Conservation (phyloP, 2,329 filamentous ascomycete genomes). For the Geosmithia morbida region DNA sequence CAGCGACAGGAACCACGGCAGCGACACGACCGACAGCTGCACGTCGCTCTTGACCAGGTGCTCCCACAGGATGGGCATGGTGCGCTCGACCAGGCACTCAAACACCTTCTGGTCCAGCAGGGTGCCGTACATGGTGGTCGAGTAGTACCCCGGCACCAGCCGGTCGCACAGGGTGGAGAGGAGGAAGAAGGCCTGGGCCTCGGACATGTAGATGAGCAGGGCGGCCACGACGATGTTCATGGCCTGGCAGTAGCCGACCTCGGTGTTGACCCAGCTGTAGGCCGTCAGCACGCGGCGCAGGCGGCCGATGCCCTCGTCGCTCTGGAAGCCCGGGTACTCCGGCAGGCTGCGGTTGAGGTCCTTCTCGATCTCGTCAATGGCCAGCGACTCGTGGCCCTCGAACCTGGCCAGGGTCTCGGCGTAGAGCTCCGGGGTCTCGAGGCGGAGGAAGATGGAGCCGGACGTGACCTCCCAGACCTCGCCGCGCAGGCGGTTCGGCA, state of each 20-base stretch:
- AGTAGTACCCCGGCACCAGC: conserved; percentile 91
- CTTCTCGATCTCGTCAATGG: conserved; percentile 98
- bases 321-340: conserved; percentile 95
- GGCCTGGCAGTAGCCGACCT: conserved; percentile 96
- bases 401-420: conserved; percentile 73
- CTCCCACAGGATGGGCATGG: conserved; percentile 97
- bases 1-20: conserved; percentile 94
- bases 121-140: conserved; percentile 97
- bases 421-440: conserved; percentile 76
- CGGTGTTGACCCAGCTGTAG: conserved; percentile 92
- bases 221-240: conserved; percentile 99
- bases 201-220: conserved; percentile 97
- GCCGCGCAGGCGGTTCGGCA: conserved; percentile 83
- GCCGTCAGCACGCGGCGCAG: conserved; percentile 84
- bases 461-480: conserved; percentile 95
- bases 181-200: conserved; percentile 88
- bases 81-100: conserved; percentile 94
- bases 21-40: conserved; percentile 88
- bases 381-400: conserved; percentile 74
- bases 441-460: conserved; percentile 74
- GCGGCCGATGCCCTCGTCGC: conserved; percentile 82
- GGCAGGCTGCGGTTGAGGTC: conserved; percentile 92
- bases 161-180: conserved; percentile 86
- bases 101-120: conserved; percentile 94
- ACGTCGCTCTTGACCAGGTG: conserved; percentile 95